These are phyloP conservation scores for Mycena galericulata DNA, from an alignment of 768 basidiomycete species.

Conservation along the genomic window DNA sequence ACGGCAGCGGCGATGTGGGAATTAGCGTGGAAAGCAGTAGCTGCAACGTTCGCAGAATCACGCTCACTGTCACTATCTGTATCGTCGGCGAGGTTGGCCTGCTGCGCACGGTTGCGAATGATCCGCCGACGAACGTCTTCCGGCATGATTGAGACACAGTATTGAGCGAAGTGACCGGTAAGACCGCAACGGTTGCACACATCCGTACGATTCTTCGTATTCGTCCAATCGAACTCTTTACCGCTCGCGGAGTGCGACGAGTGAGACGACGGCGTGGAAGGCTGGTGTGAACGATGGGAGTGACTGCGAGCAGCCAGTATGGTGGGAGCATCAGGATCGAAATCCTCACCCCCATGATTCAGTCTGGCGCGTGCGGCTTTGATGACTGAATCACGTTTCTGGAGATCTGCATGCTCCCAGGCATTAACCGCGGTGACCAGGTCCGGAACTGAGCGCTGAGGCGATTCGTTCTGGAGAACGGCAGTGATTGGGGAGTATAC, in stretches of 20 bases:
- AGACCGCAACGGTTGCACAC: conserved; percentile 5
- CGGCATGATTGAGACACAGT: too few relatives aligned
- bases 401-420: conserved; percentile 10
- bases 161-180: conserved; percentile 12
- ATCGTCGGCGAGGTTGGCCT: not conserved
- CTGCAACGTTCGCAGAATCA: too few relatives aligned
- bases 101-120: not conserved
- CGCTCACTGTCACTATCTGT: too few relatives aligned
- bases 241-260: not conserved
- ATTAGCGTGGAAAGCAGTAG: not conserved
- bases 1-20: not conserved
- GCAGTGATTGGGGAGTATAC: conserved; percentile 2
- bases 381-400: conserved; percentile 9
- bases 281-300: not conserved
- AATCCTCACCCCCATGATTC: conserved; percentile 19
- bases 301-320: not conserved
- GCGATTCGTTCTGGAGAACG: conserved; percentile 7
- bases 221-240: conserved; percentile 15
- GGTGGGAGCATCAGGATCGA: too few relatives aligned
- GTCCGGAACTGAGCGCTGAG: not conserved
- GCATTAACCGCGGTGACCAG: conserved; percentile 15
- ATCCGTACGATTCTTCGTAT: conserved; percentile 9
- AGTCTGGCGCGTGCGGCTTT: not conserved
- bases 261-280: too few relatives aligned
- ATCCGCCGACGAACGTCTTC: too few relatives aligned